Percentiles rank a stretch among this genome's conserved stretches.
These are phyloP conservation scores for Ziziphus jujuba DNA, from an alignment of 306 rosid species.

Conservation along the genomic window DNA sequence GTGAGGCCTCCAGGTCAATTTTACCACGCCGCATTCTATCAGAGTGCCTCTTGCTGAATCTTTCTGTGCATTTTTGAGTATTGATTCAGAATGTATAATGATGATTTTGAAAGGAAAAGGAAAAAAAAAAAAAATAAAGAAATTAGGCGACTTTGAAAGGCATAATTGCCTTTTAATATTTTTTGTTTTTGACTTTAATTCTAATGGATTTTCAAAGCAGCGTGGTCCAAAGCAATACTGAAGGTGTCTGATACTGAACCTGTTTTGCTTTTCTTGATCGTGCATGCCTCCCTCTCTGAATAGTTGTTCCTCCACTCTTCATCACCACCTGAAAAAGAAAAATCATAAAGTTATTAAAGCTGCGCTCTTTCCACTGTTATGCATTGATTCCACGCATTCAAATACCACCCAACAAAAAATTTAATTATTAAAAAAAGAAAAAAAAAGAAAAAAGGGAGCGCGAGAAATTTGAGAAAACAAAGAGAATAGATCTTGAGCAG, in stretches of 20 bases:
- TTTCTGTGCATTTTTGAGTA: conserved; percentile 50
- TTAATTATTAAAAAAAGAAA: conserved; percentile 9
- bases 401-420: conserved; percentile 13
- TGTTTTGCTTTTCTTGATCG: conserved; percentile 84
- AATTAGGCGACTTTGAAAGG: conserved; percentile 28
- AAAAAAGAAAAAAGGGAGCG: conserved; percentile 6
- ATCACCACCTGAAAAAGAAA: conserved; percentile 83
- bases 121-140: conserved; percentile 2
- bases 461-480: conserved; percentile 45
- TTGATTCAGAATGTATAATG: conserved; percentile 22
- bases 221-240: conserved; percentile 66
- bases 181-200: conserved; percentile 28
- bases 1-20: conserved; percentile 64
- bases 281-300: conserved; percentile 81
- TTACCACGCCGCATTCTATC: conserved; percentile 70
- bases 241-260: conserved; percentile 65
- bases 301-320: conserved; percentile 81
- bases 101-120: too few species aligned
- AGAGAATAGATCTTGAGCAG: conserved; percentile 53
- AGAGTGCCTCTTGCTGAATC: conserved; percentile 61
- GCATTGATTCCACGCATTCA: conserved; percentile 40
- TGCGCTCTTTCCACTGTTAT: conserved; percentile 55
- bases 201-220: conserved; percentile 39
- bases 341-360: conserved; percentile 64
- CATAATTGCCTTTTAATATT: conserved; percentile 25